Evolutionary conservation across 2,329 filamentous ascomycete genomes (phyloP), one percentile per base, ranked within the genome.

Genomic region (Pochonia chlamydosporia): DNA sequence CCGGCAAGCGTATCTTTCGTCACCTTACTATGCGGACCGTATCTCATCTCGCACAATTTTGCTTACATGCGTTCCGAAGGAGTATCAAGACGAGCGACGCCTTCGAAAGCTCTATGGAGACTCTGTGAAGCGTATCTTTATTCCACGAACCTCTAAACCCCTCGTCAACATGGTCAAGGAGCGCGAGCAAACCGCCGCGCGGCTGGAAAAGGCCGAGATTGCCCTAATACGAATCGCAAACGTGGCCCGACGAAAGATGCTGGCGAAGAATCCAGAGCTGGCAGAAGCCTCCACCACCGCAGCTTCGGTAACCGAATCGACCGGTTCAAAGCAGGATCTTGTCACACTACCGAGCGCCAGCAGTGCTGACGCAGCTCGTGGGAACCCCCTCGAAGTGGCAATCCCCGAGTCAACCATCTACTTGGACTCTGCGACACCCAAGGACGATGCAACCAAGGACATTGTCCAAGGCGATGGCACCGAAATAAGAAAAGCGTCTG

Each of bases 31-130:
- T 63, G 79, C 89, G 45, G 85, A 84, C 59, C 87, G 91, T 48
- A 82, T 96, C 40, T 96, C 92, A 2, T 92, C 91, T 3, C 83
- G 89, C 46, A 96, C 91, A 1, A 87, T 97, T 1, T 81, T 99
- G 11, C 90, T 96, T 65, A 86, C 89, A 2, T 86, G 88, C 2
- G 89, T 96, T 1, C 92, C 92, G 2, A 70, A 82, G 18, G 72
- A 82, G 7, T 95, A 95, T 54, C 78, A 93, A 44, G 80, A 89
- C 56, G 82, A 91, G 64, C 74, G 75, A n/a, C 85, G 82, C 56
- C 72, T 96, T 47, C 82, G 87, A 52, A 81, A 82, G 56, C 82
- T 95, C 54, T 96, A 96, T 59, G 89, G 90, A 24, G 76, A 86
- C 21, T 79, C 87, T 13, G 89, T 95, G 33, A 86, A 86, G 67